Evolutionary conservation across 176 grass and related monocot genomes (phyloP).

Genomic region (Hsuehochloa calcarea): DNA sequence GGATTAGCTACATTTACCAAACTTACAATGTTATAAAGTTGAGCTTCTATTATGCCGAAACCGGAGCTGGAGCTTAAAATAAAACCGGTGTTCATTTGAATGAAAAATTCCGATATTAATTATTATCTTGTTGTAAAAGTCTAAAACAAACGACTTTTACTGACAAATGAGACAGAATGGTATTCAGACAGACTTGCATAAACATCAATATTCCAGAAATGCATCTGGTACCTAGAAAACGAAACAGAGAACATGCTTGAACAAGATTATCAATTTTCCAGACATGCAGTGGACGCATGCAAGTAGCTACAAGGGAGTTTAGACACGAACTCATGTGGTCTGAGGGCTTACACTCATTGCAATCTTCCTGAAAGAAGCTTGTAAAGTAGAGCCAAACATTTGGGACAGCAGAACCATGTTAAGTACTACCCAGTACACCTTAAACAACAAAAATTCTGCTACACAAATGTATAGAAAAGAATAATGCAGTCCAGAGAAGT

Average conservation of each 20-base stretch:
- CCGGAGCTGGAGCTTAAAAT: not conserved
- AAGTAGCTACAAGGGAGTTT: not conserved
- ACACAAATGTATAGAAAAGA: constrained; percentile 11
- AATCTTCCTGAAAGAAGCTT: not conserved
- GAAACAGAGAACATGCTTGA: not conserved
- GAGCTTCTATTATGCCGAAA: not conserved
- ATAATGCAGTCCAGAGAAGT: not conserved
- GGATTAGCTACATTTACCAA: not conserved
- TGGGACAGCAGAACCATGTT: not conserved
- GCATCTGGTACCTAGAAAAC: not conserved
- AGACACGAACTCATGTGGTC: not conserved
- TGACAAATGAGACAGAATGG: not conserved
- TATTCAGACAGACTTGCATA: not conserved
- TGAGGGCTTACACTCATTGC: not conserved
- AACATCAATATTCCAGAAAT: not conserved
- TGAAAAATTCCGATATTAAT: not conserved
- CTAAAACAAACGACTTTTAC: not conserved
- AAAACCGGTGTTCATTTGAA: not conserved
- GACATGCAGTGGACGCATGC: not conserved
- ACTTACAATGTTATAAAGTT: not conserved
- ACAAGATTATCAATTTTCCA: not conserved
- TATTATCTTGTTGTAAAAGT: not conserved
- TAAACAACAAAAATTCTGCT: constrained; percentile 6
- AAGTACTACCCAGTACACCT: not conserved
- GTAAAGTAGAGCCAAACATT: not conserved